Percentiles rank a stretch among this genome's conserved stretches.
Evolutionary conservation across 2,329 filamentous ascomycete genomes (phyloP).

Genomic region (Fusarium clavum): DNA sequence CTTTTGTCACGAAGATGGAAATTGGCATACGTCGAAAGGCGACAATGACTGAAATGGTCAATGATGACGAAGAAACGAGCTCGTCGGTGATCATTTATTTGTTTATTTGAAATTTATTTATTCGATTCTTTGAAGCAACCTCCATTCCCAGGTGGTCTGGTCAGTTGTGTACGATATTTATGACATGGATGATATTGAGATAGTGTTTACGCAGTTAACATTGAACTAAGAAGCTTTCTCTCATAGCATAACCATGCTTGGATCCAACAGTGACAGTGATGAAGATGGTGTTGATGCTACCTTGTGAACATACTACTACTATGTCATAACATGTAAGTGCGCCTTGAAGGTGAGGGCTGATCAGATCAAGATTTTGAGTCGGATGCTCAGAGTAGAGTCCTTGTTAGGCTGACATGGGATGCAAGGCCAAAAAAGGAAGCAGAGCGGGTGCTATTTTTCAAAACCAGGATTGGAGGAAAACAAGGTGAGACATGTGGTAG

Average conservation of each 20-base stretch:
- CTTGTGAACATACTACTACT: slow-evolving; percentile 15
- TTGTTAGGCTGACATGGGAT: neutral
- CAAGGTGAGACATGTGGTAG: slow-evolving; percentile 27
- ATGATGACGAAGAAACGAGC: slow-evolving; percentile 46
- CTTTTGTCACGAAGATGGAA: slow-evolving; percentile 24
- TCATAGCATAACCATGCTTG: neutral
- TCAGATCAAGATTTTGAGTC: slow-evolving; percentile 8
- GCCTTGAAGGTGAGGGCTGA: slow-evolving; percentile 2
- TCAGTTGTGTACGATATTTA: slow-evolving; percentile 40
- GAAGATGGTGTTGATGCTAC: slow-evolving; percentile 11
- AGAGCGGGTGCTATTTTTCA: slow-evolving; percentile 18
- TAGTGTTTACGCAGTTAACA: slow-evolving; percentile 30
- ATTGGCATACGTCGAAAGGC: slow-evolving; percentile 36
- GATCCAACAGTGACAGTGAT: neutral
- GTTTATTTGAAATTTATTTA: slow-evolving; percentile 30
- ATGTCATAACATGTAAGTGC: slow-evolving; percentile 15
- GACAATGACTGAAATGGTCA: slow-evolving; percentile 45
- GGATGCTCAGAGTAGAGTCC: neutral
- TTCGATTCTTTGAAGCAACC: slow-evolving; percentile 40
- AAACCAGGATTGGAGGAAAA: slow-evolving; percentile 16
- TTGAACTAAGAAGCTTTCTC: slow-evolving; percentile 30
- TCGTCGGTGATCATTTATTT: slow-evolving; percentile 45
- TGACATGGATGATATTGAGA: slow-evolving; percentile 30
- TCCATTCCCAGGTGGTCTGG: slow-evolving; percentile 44
- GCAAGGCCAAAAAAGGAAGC: slow-evolving; percentile 19